Evolutionary conservation across 1,284 basidiomycete species (phyloP), one percentile per base, ranked within the genome.

Genomic region (Wallemia hederae): DNA sequence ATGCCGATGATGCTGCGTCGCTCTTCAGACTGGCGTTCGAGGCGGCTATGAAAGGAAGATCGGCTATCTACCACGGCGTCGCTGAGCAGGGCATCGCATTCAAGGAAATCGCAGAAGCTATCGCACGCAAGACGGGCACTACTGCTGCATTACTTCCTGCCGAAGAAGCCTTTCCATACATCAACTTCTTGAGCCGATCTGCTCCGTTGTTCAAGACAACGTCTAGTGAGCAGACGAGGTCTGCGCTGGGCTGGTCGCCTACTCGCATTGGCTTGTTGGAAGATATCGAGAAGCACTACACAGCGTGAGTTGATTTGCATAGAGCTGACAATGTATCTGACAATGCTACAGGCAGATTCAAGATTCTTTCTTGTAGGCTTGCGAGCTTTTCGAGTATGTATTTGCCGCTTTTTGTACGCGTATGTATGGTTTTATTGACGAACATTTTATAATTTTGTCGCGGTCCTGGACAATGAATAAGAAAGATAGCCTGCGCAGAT

Each of bases 231-330:
- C 29, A 49, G 25, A 67, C 64, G 5, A 61, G 62, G 58, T 39
- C 65, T 55, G 27, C n/a, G 59, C 34, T 65, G 1, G 65, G 63
- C 2, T 67, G 66, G 66, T 59, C 61, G 28, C 63, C 65, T 1
- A 62, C 59, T 27, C 61, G 59, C 11, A 22, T 57, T 24, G 49
- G 57, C 1, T 57, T 67, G 25, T 59, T 66, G 24, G 61, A 64
- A 55, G 63, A 65, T 24, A 49, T 66, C 39, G 60, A 65, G 49
- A 55, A 62, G 14, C 25, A 59, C 31, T 61, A 61, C 31, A n/a
- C 11, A 15, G 39, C 14, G 5, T 49, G 22, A n/a, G 39, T 49
- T 9, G 19, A 15, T 22, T 7, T 22, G n/a, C 22, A 7, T 17
- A n/a, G 39, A n/a, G n/a, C 5, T 49, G 39, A 49, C 22, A 49